Evolutionary conservation across 805 yeast genomes (phyloP), one percentile per base, ranked within the genome.

Genomic region (Pichia kluyveri): DNA sequence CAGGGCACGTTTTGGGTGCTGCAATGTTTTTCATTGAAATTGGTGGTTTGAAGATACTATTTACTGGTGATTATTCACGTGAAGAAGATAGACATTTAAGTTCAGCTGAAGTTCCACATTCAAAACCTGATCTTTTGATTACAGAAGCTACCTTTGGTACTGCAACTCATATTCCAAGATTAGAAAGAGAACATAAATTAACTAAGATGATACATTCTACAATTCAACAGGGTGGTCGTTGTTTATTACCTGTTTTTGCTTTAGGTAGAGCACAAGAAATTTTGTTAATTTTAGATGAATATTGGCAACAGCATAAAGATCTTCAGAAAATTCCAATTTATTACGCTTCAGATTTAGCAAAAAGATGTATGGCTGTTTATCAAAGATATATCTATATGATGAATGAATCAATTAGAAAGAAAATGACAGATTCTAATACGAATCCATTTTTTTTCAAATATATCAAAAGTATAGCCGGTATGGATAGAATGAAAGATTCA

Each of bases 1-100:
- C 99, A 8, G 99, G 99, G n/a, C 99, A 93, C 73, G 99, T 93
- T 12, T 71, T 93, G 41, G 99, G 99, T 47, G 98, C 99, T 11
- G 96, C 98, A 12, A 93, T 93, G 98, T 93, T 83, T 65, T 82
- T 93, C 55, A 79, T 93, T 43, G 99, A 93, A 65, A 84, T 93
- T 58, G 96, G 96, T 18, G 97, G 97, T 0, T 69, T 91, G 50
- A 86, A 87, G 55, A 74, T 88, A 0, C 65, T 93, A 45, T 93
- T 91, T 62, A 93, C 99, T 0, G 99, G 99, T 48, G 99, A 93
- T 65, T 93, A 87, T 61, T 91, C 98, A 4, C 75, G 99, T 59
- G 98, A 91, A 64, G 89, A 86, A 59, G 96, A 90, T 62, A 80
- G 99, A 54, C 99, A 93, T 70, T 76, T 93, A 59, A 90, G 88